Conservation (phyloP, 768 basidiomycete species). For the Termitomyces sp. region DNA sequence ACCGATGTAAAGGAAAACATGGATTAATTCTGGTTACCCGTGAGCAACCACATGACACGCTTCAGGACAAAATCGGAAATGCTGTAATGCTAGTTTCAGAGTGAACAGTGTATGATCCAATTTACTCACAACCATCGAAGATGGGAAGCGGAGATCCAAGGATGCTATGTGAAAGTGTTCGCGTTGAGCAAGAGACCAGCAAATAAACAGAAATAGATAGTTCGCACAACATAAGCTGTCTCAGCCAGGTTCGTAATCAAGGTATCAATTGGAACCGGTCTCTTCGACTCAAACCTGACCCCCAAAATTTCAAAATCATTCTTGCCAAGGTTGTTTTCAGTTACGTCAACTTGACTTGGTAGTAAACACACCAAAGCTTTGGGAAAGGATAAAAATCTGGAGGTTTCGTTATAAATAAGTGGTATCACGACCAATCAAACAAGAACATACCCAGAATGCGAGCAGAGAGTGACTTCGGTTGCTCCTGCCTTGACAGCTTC, state of each 20-base stretch:
- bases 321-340: slow-evolving; percentile 11
- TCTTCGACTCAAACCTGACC: slow-evolving; percentile 32
- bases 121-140: slow-evolving; percentile 49
- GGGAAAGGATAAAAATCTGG: slow-evolving; percentile 51
- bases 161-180: slow-evolving; percentile 31
- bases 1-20: slow-evolving; percentile 16
- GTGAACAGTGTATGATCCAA: background rate
- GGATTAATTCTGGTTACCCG: slow-evolving; percentile 26
- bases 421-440: background rate
- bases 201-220: background rate
- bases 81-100: slow-evolving; percentile 13
- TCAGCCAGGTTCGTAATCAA: slow-evolving; percentile 57
- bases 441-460: slow-evolving; percentile 36
- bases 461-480: slow-evolving; percentile 45
- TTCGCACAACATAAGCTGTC: slow-evolving; percentile 41
- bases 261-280: slow-evolving; percentile 36
- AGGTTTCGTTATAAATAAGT: background rate
- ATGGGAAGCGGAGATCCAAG: slow-evolving; percentile 50
- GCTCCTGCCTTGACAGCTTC: slow-evolving; percentile 45
- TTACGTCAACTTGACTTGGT: background rate
- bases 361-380: slow-evolving; percentile 37
- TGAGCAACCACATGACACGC: slow-evolving; percentile 53
- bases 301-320: slow-evolving; percentile 56
- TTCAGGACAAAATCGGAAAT: slow-evolving; percentile 55
- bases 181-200: background rate